A percentile compares a stretch with the other conserved stretches of the same genome.
These are phyloP conservation scores for Candida vaughaniae DNA, from an alignment of 805 yeast species.

Conservation along the genomic window DNA sequence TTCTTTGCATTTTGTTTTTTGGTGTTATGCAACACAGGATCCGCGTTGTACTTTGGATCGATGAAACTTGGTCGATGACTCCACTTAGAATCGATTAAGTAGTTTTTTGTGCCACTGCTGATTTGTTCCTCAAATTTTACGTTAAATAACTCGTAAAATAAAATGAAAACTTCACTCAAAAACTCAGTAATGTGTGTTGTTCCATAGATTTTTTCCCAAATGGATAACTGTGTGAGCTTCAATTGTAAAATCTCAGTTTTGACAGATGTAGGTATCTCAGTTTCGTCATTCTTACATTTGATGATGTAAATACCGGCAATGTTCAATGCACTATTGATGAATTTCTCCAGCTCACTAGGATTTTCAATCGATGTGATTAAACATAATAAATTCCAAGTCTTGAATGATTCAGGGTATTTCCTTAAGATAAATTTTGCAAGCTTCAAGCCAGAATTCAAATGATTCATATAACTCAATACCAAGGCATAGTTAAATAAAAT, in stretches of 20 bases:
- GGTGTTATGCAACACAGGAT: conserved; percentile 5
- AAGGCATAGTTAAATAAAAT: conserved; percentile 47
- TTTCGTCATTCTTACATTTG: conserved; percentile 25
- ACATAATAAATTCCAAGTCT: conserved; percentile 66
- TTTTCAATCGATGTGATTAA: conserved; percentile 49
- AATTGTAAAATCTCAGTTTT: conserved; percentile 60
- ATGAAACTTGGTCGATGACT: conserved; percentile 42
- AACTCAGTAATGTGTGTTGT: conserved; percentile 55
- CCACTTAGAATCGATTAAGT: conserved; percentile 25
- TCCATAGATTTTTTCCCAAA: conserved; percentile 64
- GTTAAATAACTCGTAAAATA: conserved; percentile 53
- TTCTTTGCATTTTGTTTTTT: conserved; percentile 20
- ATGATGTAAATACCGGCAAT: conserved; percentile 36
- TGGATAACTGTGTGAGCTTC: conserved; percentile 70
- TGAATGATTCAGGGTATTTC: conserved; percentile 53
- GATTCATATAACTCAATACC: conserved; percentile 43
- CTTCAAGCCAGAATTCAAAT: conserved; percentile 42
- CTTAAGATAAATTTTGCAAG: conserved; percentile 50
- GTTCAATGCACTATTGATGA: conserved; percentile 52
- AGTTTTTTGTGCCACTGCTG: conserved; percentile 4
- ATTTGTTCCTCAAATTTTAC: conserved; percentile 17
- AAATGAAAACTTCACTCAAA: conserved; percentile 63
- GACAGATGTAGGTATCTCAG: conserved; percentile 24
- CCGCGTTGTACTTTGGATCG: conserved; percentile 23
- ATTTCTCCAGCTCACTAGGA: conserved; percentile 50